phyloP scores from a whole-genome alignment of 78 protist genomes.

The Thecamonas trahens region DNA sequence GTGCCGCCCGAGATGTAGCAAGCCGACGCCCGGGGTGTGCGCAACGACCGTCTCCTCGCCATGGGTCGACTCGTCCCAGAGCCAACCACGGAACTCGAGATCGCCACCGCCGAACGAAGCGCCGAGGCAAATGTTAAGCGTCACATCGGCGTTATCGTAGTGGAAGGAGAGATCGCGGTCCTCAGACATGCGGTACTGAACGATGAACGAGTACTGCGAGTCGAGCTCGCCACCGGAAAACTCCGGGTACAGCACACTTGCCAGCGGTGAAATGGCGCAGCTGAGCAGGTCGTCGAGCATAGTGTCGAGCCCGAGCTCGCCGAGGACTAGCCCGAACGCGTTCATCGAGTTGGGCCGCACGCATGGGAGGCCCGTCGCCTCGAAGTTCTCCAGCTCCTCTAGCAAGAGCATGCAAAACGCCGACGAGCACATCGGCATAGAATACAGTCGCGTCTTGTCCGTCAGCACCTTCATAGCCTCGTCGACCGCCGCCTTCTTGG shows the following conservation, averaged over 20 bases:
- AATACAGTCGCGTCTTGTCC: too few species aligned
- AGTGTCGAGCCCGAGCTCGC: background rate
- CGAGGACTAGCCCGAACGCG: background rate
- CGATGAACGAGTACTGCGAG: background rate
- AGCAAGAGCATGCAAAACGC: background rate
- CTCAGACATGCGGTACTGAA: background rate
- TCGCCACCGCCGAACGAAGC: background rate
- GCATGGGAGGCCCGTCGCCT: background rate
- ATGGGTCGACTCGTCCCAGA: too few species aligned
- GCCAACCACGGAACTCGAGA: background rate
- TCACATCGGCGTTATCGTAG: background rate
- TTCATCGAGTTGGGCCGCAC: background rate
- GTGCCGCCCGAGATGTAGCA: background rate
- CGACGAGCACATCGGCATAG: background rate
- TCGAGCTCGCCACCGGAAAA: background rate
- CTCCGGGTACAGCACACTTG: background rate
- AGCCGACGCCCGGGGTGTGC: background rate
- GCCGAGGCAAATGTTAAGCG: background rate
- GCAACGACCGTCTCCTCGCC: too few species aligned
- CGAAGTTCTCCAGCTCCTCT: background rate
- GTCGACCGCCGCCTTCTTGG: too few species aligned
- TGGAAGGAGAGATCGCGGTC: background rate
- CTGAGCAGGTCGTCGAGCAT: background rate
- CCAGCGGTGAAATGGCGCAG: background rate
- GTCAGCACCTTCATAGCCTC: too few species aligned